Evolutionary conservation across 225 moss, liverwort and hornwort species (phyloP), one percentile per base, ranked within the genome.

Genomic region (Thuidium tamariscinum): DNA sequence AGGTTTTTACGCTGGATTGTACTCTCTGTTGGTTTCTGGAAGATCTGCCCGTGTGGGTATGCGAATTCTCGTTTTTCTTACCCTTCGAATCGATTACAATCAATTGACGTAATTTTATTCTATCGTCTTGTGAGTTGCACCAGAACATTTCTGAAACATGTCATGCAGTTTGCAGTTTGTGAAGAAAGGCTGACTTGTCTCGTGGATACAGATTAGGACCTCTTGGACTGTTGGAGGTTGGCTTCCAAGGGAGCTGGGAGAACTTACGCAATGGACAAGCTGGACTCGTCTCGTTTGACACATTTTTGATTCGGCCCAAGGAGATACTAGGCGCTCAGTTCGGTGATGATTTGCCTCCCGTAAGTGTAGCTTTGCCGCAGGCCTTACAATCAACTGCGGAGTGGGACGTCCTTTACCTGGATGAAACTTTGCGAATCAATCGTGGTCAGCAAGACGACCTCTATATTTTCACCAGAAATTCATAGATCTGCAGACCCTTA

Each of bases 241-340:
- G 91, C 34, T 86, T 97, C 66, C 95, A 96, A 90, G 99, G 99
- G 52, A 95, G 93, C 68, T 99, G 97, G 99, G 96, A 99, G 80
- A 94, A 34, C 59, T 87, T 96, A 80, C 89, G 94, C 57, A 92
- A 99, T 67, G 96, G 97, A 75, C 92, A 95, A 89, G 91, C 92
- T 6, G 96, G 96, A 36, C 86, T 94, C 26, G 94, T 97, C 34
- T 99, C 96, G 27, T 99, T 96, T 57, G 91, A 96, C 85, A 92
- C 94, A 11, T 92, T 97, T 88, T 90, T 94, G 44, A 89, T 95
- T 68, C 93, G 96, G 27, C 97, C 97, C 23, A 87, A 90, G 76
- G 95, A 99, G 85, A 82, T 99, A 13, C 63, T 99, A 2, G 99
- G 99, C 51, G 90, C 91, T 55, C 92, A 75, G 30, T 57, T 99